Evolutionary conservation across 2,329 filamentous ascomycete species (phyloP).

Genomic region (Fusarium cicatricum): DNA sequence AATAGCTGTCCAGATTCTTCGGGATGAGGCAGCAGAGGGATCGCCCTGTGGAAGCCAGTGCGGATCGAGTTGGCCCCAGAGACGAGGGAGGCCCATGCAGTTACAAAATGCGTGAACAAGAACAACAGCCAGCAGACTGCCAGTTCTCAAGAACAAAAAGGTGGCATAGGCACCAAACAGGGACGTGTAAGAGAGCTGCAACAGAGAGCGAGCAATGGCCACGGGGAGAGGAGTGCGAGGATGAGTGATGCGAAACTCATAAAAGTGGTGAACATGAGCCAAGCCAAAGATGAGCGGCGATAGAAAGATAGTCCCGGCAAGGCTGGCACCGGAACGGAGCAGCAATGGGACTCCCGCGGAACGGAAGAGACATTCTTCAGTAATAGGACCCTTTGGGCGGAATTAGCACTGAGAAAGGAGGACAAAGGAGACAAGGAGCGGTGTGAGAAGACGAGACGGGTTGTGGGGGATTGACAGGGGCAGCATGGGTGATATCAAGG

Average conservation of each 20-base stretch:
- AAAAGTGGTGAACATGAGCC: constrained; percentile 94
- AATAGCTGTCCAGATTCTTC: constrained; percentile 70
- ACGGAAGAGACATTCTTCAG: constrained; percentile 94
- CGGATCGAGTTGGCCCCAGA: constrained; percentile 80
- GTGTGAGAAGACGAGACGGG: constrained; percentile 31
- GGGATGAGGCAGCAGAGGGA: constrained; percentile 33
- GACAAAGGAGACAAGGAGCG: constrained; percentile 32
- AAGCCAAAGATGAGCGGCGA: constrained; percentile 92
- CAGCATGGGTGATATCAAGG: constrained; percentile 18
- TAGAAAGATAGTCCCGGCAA: constrained; percentile 73
- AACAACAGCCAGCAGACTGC: constrained; percentile 79
- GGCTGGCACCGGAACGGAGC: constrained; percentile 70
- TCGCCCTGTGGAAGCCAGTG: constrained; percentile 48
- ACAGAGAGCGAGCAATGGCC: constrained; percentile 74
- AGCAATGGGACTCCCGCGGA: constrained; percentile 86
- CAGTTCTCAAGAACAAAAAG: constrained; percentile 87
- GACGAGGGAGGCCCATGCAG: constrained; percentile 83
- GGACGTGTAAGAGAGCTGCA: constrained; percentile 91
- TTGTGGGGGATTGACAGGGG: constrained; percentile 22
- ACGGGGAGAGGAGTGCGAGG: constrained; percentile 70
- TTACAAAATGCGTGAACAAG: constrained; percentile 91
- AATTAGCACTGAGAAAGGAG: constrained; percentile 10
- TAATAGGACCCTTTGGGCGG: constrained; percentile 74
- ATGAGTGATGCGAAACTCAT: constrained; percentile 87
- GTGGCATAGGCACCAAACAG: constrained; percentile 94